Conservation (phyloP, 345 rosid genomes). For the Syzygium jambos region DNA sequence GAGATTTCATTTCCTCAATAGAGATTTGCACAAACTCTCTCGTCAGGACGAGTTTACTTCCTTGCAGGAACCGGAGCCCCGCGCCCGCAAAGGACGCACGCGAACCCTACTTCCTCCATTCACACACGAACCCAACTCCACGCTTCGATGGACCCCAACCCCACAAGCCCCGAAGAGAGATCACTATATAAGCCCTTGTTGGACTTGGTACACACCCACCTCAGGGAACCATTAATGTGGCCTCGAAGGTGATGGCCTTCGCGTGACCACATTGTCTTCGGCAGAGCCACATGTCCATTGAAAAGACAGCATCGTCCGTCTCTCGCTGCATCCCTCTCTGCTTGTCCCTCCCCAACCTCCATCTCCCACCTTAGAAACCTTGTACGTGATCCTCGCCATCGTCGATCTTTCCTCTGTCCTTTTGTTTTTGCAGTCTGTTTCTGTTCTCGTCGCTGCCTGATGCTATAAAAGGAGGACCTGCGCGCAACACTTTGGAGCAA, state of each 20-base stretch:
- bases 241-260: neutral
- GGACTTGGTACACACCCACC: neutral
- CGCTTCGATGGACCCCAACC: neutral
- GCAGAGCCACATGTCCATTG: neutral
- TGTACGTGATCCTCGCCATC: neutral
- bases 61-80: no score
- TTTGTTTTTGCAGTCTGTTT: neutral
- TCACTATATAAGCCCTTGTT: neutral
- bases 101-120: neutral
- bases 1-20: neutral
- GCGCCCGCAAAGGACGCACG: no score
- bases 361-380: neutral
- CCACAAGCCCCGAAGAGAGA: neutral
- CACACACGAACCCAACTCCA: neutral
- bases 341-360: neutral
- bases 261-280: neutral
- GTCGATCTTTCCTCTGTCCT: neutral
- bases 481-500: neutral
- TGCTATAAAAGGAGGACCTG: neutral
- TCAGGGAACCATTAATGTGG: neutral
- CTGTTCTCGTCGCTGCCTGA: neutral
- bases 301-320: neutral
- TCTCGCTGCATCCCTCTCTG: neutral
- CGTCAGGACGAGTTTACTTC: neutral
- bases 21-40: neutral